A percentile compares a stretch with the other conserved stretches of the same genome.
Conservation (phyloP, 208 protist genomes). For the Acanthamoeba triangularis region DNA sequence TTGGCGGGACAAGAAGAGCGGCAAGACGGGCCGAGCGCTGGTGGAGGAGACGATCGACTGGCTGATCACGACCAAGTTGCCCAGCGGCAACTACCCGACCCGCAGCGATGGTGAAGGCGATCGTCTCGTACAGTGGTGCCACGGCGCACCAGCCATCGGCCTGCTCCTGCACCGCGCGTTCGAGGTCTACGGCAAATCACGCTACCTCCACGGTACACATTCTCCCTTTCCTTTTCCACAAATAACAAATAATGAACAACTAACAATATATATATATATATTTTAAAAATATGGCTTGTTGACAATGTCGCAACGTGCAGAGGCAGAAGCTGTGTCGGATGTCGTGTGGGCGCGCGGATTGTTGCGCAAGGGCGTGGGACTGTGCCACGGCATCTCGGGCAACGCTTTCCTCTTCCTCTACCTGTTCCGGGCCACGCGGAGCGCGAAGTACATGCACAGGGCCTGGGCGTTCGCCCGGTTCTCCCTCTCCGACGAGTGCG, state of each 20-base stretch:
- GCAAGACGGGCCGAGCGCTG: neutral
- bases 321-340: neutral
- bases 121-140: slow-evolving; percentile 75
- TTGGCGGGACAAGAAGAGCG: neutral
- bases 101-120: neutral
- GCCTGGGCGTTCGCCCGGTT: slow-evolving; percentile 28
- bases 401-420: slow-evolving; percentile 79
- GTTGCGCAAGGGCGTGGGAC: slow-evolving; percentile 68
- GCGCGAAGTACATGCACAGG: neutral
- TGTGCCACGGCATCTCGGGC: slow-evolving; percentile 79
- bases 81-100: slow-evolving; percentile 74
- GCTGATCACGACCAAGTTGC: slow-evolving; percentile 1
- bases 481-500: neutral
- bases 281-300: too few species aligned
- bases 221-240: too few species aligned
- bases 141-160: slow-evolving; percentile 71
- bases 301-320: neutral
- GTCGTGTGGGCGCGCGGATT: slow-evolving; percentile 67
- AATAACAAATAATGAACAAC: too few species aligned
- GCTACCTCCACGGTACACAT: neutral
- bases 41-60: slow-evolving; percentile 41
- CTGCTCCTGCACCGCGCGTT: slow-evolving; percentile 31
- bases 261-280: neutral
- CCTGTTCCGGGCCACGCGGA: neutral
- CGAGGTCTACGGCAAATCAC: neutral